Percentiles rank a stretch among this genome's conserved stretches.
phyloP scores from a whole-genome alignment of 2,329 filamentous ascomycete genomes.

The Exophiala xenobiotica region DNA sequence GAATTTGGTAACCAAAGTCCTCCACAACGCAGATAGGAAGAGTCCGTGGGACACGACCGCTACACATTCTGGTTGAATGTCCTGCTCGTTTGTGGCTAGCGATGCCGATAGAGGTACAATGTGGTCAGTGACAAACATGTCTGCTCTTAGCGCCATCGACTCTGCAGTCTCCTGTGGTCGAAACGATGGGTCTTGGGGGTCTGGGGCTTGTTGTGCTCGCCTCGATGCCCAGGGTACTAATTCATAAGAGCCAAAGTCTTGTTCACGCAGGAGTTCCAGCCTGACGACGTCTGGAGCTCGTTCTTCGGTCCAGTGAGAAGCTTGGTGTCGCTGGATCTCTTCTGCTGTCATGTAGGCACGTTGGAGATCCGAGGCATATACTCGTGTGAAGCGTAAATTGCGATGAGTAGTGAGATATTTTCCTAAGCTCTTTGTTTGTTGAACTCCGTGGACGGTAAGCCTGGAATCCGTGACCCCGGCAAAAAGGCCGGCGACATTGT shows the following conservation, averaged over 20 bases:
- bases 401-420: constrained; percentile 60
- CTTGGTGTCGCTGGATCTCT: constrained; percentile 61
- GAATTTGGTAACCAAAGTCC: constrained; percentile 59
- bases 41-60: constrained; percentile 82
- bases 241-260: constrained; percentile 43
- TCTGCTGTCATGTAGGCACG: constrained; percentile 71
- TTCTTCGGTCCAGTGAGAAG: constrained; percentile 2
- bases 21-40: constrained; percentile 69
- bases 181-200: constrained; percentile 43
- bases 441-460: constrained; percentile 76
- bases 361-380: constrained; percentile 77
- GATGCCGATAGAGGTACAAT: constrained; percentile 58
- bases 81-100: constrained; percentile 35
- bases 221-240: constrained; percentile 33
- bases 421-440: constrained; percentile 73
- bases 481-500: constrained; percentile 68
- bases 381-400: constrained; percentile 63
- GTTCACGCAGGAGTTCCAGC: constrained; percentile 37
- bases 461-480: constrained; percentile 78
- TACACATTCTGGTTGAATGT: constrained; percentile 39
- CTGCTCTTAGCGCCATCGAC: constrained; percentile 64
- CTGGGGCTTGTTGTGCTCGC: constrained; percentile 16
- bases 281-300: constrained; percentile 17
- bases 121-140: constrained; percentile 64
- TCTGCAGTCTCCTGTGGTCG: constrained; percentile 66